Conservation (phyloP, 1,284 basidiomycete genomes). For the Fomes fomentarius region DNA sequence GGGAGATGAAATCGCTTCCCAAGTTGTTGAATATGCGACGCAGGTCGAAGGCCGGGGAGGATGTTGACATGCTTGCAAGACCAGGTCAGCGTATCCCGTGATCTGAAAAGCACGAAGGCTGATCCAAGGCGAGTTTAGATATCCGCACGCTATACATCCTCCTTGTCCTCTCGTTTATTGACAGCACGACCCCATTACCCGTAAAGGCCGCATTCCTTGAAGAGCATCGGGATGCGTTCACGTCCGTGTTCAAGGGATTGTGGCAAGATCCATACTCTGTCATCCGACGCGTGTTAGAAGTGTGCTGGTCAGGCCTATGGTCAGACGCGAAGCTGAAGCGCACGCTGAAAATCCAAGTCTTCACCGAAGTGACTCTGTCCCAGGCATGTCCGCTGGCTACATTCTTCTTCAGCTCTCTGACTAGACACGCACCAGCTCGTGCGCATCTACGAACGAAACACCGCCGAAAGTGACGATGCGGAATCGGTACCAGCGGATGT, state of each 20-base stretch:
- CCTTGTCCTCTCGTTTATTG: slow-evolving; percentile 72
- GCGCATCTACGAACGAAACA: slow-evolving; percentile 67
- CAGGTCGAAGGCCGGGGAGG: slow-evolving; percentile 47
- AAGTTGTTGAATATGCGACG: slow-evolving; percentile 74
- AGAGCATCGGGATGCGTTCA: slow-evolving; percentile 63
- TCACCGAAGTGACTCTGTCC: slow-evolving; percentile 62
- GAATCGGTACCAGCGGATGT: slow-evolving; percentile 77
- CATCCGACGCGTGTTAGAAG: slow-evolving; percentile 60
- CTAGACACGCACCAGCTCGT: slow-evolving; percentile 52
- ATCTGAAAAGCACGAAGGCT: not conserved
- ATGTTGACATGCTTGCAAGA: slow-evolving; percentile 46
- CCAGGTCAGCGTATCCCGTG: slow-evolving; percentile 50
- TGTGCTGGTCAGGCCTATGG: slow-evolving; percentile 73
- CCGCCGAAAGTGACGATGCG: slow-evolving; percentile 52
- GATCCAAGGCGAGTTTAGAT: slow-evolving; percentile 43
- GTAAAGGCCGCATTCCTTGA: slow-evolving; percentile 69
- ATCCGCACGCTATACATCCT: slow-evolving; percentile 73
- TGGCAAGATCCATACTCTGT: slow-evolving; percentile 62
- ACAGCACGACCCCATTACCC: slow-evolving; percentile 45
- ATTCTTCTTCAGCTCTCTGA: too few relatives aligned
- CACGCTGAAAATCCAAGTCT: slow-evolving; percentile 68
- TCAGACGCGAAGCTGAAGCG: slow-evolving; percentile 69
- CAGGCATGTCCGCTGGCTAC: slow-evolving; percentile 54
- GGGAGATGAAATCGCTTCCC: slow-evolving; percentile 76
- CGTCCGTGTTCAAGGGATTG: slow-evolving; percentile 71